Evolutionary conservation across 371 early-diverging fungal species (phyloP).

Genomic region (Haplosporangium sp.): DNA sequence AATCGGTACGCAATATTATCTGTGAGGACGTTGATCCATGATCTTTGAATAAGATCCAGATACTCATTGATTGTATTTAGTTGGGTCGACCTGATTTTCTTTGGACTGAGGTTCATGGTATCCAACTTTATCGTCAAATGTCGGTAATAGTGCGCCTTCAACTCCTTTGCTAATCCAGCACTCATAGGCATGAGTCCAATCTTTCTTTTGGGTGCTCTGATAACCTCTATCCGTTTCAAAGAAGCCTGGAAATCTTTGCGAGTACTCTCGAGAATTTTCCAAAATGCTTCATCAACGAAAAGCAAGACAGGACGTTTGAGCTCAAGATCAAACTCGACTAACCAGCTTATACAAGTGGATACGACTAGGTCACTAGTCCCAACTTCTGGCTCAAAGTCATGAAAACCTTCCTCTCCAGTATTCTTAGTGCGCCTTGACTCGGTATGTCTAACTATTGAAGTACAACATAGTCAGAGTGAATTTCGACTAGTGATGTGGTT

Average conservation of each 20-base stretch:
- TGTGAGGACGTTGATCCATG: too few species aligned
- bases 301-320: not conserved
- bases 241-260: not conserved
- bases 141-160: not conserved
- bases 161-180: not conserved
- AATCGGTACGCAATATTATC: too few species aligned
- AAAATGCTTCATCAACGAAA: not conserved
- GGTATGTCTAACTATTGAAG: not conserved
- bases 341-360: not conserved
- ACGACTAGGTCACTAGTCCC: not conserved
- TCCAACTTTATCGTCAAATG: not conserved
- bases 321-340: not conserved
- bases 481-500: too few species aligned
- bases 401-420: not conserved
- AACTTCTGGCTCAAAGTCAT: not conserved
- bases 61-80: too few species aligned
- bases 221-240: not conserved
- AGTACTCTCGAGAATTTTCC: not conserved
- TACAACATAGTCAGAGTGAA: too few species aligned
- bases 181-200: not conserved
- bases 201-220: not conserved
- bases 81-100: too few species aligned
- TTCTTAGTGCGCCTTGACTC: not conserved
- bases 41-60: too few species aligned
- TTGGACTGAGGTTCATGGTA: too few species aligned